A percentile compares a stretch with the other conserved stretches of the same genome.
Evolutionary conservation across 345 rosid genomes (phyloP).

Genomic region (Brassica napus): Da-Ae NC_063445.1:11627501-11628000

Average conservation of each 20-base stretch:
- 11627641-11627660: constrained; percentile 95
- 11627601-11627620: constrained; percentile 95
- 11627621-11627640: constrained; percentile 91
- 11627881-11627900: constrained; percentile 23
- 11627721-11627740: constrained; percentile 95
- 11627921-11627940: constrained; percentile 13
- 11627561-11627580: not conserved
- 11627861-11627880: constrained; percentile 17
- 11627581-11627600: constrained; percentile 1
- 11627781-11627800: constrained; percentile 31
- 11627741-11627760: constrained; percentile 93
- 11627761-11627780: constrained; percentile 73
- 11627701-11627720: constrained; percentile 95
- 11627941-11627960: constrained; percentile 21
- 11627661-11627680: constrained; percentile 95
- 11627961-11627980: constrained; percentile 9
- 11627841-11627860: constrained; percentile 36
- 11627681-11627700: constrained; percentile 91
- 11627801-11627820: not conserved
- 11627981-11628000: not conserved
- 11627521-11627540: constrained; percentile 53
- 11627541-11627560: not conserved
- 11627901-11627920: constrained; percentile 12
- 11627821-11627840: constrained; percentile 29
- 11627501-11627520: constrained; percentile 99